Base-by-base conservation (phyloP, 108 stramenopile species). In the Schizochytrium sp. region DNA sequence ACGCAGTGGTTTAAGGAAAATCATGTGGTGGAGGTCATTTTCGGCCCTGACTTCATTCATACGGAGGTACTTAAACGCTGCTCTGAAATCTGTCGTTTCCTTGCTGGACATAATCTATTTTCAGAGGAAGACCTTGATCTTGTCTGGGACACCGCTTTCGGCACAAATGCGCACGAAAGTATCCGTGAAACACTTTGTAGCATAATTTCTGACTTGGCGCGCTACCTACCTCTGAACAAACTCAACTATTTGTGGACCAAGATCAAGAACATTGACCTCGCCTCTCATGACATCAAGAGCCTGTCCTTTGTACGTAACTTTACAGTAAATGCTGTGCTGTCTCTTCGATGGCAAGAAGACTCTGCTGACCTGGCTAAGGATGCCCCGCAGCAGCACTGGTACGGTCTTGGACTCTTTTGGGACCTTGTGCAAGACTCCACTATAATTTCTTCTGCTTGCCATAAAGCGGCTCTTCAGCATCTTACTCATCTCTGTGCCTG, bases 401-500 rank as follows among this genome's bases (percentile, higher is more conserved):
- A 83, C 28, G 76, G 76, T 0, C 76, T 83, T 28, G 53, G 53
- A 5, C 47, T 83, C 10, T 42, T 83, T 5, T 83, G 76, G 76
- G 76, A 83, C 53, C n/a, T 83, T 10, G 76, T 55, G 47, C 76
- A 83, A 83, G 76, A 83, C 53, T 10, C 8, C 10, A 55, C 5
- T 10, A 49, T 28, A 8, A 55, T 47, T 55, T 2, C 76, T 7
- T n/a, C 76, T 10, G 5, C 47, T 13, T 49, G 50, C 28, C 76
- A 83, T 53, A 83, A 83, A 53, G 50, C 53, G 49, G 76, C 76
- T 5, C 76, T 83, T 10, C 76, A 83, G 40, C 53, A 83, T 28
- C 53, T 83, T 10, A 83, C 76, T 10, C 50, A 83, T 83, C 76
- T 83, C 8, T 83, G 76, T 40, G 76, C 76, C 47, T 83, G 76